Evolutionary conservation across 192 early-diverging fungal genomes (phyloP).

Genomic region (Entomortierella parvispora): DNA sequence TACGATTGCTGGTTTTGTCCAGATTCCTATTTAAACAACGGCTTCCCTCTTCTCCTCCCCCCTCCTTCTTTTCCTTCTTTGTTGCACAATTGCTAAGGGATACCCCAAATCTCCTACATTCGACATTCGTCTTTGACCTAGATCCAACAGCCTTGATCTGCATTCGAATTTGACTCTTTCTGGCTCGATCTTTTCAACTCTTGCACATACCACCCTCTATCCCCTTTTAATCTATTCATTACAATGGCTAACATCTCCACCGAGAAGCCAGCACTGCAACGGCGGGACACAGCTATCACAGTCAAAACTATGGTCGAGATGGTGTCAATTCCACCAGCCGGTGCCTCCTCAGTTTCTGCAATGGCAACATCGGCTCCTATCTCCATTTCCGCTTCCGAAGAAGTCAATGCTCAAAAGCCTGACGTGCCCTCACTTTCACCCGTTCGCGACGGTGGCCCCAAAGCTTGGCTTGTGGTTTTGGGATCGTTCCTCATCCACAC

Average conservation of each 20-base stretch:
- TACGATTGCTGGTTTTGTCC: no score
- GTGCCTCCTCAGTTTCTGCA: background rate
- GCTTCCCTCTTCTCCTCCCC: no score
- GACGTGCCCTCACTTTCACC: background rate
- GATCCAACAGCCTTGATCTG: no score
- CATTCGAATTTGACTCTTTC: no score
- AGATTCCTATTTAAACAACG: no score
- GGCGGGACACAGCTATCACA: background rate
- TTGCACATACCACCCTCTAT: no score
- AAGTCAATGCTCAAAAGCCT: background rate
- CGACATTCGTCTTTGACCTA: no score
- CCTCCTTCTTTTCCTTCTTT: no score
- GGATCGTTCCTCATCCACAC: constrained; percentile 53
- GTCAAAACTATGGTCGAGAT: background rate
- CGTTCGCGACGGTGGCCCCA: constrained; percentile 50
- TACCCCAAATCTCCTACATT: no score
- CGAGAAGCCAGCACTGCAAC: constrained; percentile 1
- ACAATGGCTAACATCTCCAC: background rate
- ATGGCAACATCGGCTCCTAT: background rate
- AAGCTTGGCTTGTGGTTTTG: constrained; percentile 56
- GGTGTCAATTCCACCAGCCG: background rate
- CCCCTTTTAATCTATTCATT: no score
- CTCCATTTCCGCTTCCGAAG: background rate
- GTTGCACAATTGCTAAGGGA: no score
- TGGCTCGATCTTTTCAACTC: no score